Percentiles rank a stretch among this genome's conserved stretches.
These are phyloP conservation scores for Monosporascus sp. DNA, from an alignment of 2,329 filamentous ascomycete genomes.

Conservation along the genomic window DNA sequence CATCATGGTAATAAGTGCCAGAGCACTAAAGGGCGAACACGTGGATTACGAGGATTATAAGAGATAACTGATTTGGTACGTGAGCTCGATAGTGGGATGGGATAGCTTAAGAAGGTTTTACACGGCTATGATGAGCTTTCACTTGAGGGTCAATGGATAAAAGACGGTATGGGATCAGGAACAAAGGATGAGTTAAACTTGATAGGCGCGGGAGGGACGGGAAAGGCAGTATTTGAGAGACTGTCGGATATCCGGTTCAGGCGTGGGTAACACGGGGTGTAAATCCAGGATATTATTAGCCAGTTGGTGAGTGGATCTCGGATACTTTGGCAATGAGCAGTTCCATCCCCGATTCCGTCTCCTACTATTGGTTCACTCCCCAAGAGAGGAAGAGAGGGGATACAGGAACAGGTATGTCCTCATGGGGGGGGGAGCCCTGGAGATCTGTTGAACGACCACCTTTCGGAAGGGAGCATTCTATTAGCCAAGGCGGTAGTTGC, in stretches of 20 bases:
- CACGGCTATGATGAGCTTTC: not conserved
- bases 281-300: not conserved
- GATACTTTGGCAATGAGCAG: too few species aligned
- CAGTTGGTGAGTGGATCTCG: too few species aligned
- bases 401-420: not conserved
- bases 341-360: not conserved
- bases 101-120: too few species aligned
- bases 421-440: not conserved
- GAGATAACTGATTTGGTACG: not conserved
- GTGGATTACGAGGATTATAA: too few species aligned
- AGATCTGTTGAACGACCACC: not conserved
- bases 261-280: not conserved
- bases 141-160: not conserved
- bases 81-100: not conserved
- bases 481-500: not conserved
- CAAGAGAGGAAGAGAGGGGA: not conserved
- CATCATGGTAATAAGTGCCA: constrained; percentile 12
- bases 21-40: not conserved
- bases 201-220: not conserved
- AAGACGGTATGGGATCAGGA: not conserved
- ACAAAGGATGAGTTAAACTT: not conserved
- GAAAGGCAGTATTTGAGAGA: not conserved
- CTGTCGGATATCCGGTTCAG: not conserved
- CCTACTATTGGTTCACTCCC: not conserved
- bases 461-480: not conserved